Conservation (phyloP, 225 moss, liverwort and hornwort species). For the Physcomitrium patens region DNA sequence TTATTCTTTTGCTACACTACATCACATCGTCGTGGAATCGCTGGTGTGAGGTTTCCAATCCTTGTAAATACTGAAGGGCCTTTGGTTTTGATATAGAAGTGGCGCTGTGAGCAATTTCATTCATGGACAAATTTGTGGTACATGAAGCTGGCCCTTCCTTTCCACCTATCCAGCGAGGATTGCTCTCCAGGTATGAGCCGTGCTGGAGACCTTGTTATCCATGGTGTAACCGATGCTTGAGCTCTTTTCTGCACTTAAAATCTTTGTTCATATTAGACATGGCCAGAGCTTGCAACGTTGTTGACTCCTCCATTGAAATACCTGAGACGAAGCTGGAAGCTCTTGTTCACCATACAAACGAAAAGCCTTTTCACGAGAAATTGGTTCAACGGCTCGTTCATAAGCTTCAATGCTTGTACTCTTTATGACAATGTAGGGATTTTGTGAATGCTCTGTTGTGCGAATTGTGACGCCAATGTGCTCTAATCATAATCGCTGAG, state of each 20-base stretch:
- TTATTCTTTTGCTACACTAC: neutral
- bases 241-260: conserved; percentile 11
- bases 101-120: conserved; percentile 23
- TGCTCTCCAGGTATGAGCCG: conserved; percentile 43
- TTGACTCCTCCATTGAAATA: conserved; percentile 19
- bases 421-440: neutral
- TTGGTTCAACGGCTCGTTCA: neutral
- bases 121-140: conserved; percentile 61
- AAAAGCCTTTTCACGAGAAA: conserved; percentile 10
- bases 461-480: conserved; percentile 14
- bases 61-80: conserved; percentile 17
- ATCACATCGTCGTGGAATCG: conserved; percentile 3
- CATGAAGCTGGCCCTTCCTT: conserved; percentile 38
- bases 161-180: conserved; percentile 30
- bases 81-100: conserved; percentile 30
- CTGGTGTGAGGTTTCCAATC: conserved; percentile 15
- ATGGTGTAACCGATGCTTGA: conserved; percentile 4
- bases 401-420: conserved; percentile 2
- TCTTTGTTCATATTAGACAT: neutral
- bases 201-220: conserved; percentile 22
- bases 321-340: neutral
- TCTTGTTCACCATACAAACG: neutral
- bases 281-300: neutral
- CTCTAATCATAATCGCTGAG: neutral
- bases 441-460: conserved; percentile 14